Conservation (phyloP, 768 basidiomycete genomes). For the Tephrocybe sp. region DNA sequence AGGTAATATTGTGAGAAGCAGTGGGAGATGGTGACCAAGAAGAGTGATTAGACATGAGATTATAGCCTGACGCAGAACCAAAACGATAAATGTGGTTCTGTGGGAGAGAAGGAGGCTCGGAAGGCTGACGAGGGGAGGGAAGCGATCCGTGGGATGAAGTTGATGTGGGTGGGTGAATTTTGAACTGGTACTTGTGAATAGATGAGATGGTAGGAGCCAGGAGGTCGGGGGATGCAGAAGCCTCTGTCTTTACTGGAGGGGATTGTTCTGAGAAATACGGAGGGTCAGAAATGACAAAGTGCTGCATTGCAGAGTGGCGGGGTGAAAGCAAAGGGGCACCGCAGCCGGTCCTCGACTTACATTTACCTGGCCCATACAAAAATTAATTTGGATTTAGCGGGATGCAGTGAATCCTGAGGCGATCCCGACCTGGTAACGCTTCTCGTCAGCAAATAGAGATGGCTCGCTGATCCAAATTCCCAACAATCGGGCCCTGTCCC, state of each 20-base stretch:
- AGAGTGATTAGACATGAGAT: conserved; percentile 19
- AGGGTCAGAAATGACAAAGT: conserved; percentile 20
- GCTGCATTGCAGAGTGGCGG: conserved; percentile 20
- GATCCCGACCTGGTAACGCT: conserved; percentile 11
- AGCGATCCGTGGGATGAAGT: conserved; percentile 32
- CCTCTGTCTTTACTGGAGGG: conserved; percentile 40
- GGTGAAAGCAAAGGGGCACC: conserved; percentile 9
- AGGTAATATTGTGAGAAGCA: conserved; percentile 18
- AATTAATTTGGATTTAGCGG: conserved; percentile 17
- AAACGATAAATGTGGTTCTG: conserved; percentile 34
- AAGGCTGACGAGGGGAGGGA: conserved; percentile 32
- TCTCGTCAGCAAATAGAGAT: conserved; percentile 12
- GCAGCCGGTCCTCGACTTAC: conserved; percentile 14
- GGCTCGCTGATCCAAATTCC: background rate
- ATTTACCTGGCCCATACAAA: conserved; percentile 17
- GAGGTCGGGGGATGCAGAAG: conserved; percentile 42
- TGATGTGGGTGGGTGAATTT: conserved; percentile 29
- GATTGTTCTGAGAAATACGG: conserved; percentile 18
- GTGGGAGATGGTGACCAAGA: conserved; percentile 27
- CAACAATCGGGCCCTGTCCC: conserved; percentile 9
- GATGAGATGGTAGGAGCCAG: conserved; percentile 29
- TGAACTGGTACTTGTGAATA: conserved; percentile 35
- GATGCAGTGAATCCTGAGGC: conserved; percentile 12
- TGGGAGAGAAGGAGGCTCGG: conserved; percentile 27
- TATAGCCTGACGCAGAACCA: conserved; percentile 23